Evolutionary conservation across 192 early-diverging fungal species (phyloP).

Genomic region (Entomortierella parvispora): DNA sequence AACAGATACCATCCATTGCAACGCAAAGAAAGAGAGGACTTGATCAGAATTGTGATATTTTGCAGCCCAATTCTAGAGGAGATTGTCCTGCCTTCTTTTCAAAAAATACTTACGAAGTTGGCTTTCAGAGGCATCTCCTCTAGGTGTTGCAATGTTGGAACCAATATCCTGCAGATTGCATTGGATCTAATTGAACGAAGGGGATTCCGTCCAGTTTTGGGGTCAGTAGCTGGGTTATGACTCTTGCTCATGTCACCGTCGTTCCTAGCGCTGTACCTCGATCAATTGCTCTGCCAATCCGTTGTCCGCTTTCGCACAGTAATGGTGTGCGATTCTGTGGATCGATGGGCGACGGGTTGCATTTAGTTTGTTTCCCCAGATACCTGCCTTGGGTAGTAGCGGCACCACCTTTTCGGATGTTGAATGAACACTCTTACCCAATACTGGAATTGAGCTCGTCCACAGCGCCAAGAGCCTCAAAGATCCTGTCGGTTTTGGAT

Average conservation of each 20-base stretch:
- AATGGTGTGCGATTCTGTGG: conserved; percentile 56
- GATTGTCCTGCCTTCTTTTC: neutral
- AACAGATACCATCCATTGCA: too few species aligned
- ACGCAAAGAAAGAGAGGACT: neutral
- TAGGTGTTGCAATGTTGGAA: conserved; percentile 93
- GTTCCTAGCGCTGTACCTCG: too few species aligned
- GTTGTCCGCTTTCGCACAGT: conserved; percentile 54
- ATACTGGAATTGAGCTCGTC: conserved; percentile 59
- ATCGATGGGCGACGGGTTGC: too few species aligned
- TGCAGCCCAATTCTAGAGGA: too few species aligned
- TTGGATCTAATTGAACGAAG: conserved; percentile 70
- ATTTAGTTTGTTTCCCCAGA: too few species aligned
- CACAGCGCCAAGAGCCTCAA: conserved; percentile 83
- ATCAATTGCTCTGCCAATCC: conserved; percentile 49
- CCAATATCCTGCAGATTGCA: conserved; percentile 90
- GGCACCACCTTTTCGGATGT: too few species aligned
- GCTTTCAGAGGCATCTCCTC: conserved; percentile 63
- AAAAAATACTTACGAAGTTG: conserved; percentile 53
- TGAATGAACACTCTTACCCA: conserved; percentile 39
- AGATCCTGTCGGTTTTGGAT: conserved; percentile 87
- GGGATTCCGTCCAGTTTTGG: neutral
- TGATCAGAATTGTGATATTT: neutral
- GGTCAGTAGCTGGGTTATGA: neutral
- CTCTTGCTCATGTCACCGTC: too few species aligned
- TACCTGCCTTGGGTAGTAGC: too few species aligned